These are phyloP conservation scores for Mucor indicus DNA, from an alignment of 371 early-diverging fungal genomes.

Conservation along the genomic window DNA sequence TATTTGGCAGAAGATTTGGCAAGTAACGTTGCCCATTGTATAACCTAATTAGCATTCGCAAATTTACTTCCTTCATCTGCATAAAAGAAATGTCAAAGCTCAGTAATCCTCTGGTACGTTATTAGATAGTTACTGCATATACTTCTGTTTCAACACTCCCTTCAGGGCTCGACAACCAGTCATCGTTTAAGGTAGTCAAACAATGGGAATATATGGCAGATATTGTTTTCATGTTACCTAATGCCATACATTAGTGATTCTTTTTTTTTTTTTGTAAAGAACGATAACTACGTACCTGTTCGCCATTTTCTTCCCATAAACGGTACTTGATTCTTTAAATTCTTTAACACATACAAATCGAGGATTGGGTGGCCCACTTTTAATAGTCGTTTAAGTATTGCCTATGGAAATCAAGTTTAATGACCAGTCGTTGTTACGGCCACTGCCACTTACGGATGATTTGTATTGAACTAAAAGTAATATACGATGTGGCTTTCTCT, in stretches of 20 bases:
- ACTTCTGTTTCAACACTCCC: slow-evolving; percentile 70
- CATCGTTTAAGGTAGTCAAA: slow-evolving; percentile 65
- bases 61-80: slow-evolving; percentile 62
- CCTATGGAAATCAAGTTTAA: slow-evolving; percentile 16
- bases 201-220: slow-evolving; percentile 75
- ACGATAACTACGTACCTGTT: slow-evolving; percentile 42
- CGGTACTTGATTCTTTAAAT: slow-evolving; percentile 77
- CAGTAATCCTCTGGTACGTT: not conserved
- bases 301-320: slow-evolving; percentile 84
- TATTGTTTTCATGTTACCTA: slow-evolving; percentile 78
- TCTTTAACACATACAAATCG: slow-evolving; percentile 74
- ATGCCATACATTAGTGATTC: not conserved
- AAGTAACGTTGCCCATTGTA: slow-evolving; percentile 68
- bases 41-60: slow-evolving; percentile 57
- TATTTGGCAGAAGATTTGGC: slow-evolving; percentile 33
- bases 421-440: not conserved
- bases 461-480: slow-evolving; percentile 82
- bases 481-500: slow-evolving; percentile 73
- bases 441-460: slow-evolving; percentile 53
- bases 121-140: slow-evolving; percentile 22
- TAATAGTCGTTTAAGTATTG: slow-evolving; percentile 72
- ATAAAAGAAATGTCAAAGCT: not conserved
- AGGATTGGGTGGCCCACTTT: slow-evolving; percentile 68
- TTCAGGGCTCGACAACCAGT: slow-evolving; percentile 71
- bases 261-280: not conserved